Base-by-base conservation (phyloP, 2,329 filamentous ascomycete genomes). In the Microascus cirrosus region DNA sequence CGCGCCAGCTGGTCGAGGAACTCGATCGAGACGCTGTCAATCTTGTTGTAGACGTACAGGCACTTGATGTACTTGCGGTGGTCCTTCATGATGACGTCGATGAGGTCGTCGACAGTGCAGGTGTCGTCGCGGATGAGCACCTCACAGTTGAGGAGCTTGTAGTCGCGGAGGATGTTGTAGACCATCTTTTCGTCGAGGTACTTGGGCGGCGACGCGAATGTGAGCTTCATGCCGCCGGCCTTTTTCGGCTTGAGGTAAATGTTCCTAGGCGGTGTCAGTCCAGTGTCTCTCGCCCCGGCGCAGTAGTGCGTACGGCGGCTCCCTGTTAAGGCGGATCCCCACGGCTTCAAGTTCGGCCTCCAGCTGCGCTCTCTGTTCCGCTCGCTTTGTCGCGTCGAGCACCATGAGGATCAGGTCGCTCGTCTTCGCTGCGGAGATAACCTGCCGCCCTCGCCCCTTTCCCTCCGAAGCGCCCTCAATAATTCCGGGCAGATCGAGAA, bases 21-120 rank as follows among this genome's bases (percentile, higher is more conserved):
- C 69, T 96, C 91, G 63, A 99, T 82, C 50, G 88, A 93, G 60
- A 99, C 89, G 70, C 84, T 87, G 75, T 99, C 94, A 74, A 99
- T 95, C 76, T 99, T 99, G 86, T 99, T 99, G 84, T 99, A 99
- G 35, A 97, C 93, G 74, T 99, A 99, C 35, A 99, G 80, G 68
- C 90, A 86, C 70, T 79, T 84, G 77, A 99, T 96, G 78, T 99
- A 99, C 73, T 95, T 99, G 68, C 94, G 81, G 77, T 99, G 94
- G 69, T 96, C 90, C 73, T 94, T 95, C 93, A 97, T 97, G 73
- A 99, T 96, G 61, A 96, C 91, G 71, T 99, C 94, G 75, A 99
- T 99, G 71, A 99, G 89, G 73, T 99, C 93, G 74, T 99, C 94
- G 39, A 99, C 91, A 1, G 94, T 97, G 48, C 88, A 90, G 69